phyloP scores from a whole-genome alignment of 176 grass and related monocot genomes.

The Calamus simplicifolius region DNA sequence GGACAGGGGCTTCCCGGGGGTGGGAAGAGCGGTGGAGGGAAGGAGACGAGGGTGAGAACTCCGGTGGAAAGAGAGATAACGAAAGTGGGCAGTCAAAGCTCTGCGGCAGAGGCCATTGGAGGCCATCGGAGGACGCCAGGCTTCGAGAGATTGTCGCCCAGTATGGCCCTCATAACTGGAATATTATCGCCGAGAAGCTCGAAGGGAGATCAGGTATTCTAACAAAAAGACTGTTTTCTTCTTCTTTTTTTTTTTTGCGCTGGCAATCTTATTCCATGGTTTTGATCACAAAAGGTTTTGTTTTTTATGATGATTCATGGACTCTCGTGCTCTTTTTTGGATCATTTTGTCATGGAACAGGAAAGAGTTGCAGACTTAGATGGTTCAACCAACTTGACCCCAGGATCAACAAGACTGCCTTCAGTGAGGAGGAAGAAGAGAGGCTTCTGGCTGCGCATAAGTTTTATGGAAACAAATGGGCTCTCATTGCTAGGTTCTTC shows the following conservation, averaged over 20 bases:
- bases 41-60: too few species aligned
- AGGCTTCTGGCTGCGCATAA: slow-evolving; percentile 10
- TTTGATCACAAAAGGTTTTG: too few species aligned
- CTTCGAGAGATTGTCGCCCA: slow-evolving; percentile 4
- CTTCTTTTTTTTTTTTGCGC: too few species aligned
- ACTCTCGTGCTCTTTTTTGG: too few species aligned
- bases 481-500: slow-evolving; percentile 16
- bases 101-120: slow-evolving; percentile 12
- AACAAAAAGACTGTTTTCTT: too few species aligned
- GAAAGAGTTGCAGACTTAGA: slow-evolving; percentile 22
- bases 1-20: too few species aligned
- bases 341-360: not conserved
- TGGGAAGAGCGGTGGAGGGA: too few species aligned
- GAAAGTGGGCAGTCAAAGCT: not conserved
- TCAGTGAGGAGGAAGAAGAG: slow-evolving; percentile 15
- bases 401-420: slow-evolving; percentile 19
- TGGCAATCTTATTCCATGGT: too few species aligned
- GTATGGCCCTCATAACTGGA: slow-evolving; percentile 13
- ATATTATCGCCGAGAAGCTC: slow-evolving; percentile 6
- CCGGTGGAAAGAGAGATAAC: too few species aligned
- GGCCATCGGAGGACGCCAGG: slow-evolving; percentile 11
- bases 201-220: slow-evolving; percentile 6
- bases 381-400: slow-evolving; percentile 26
- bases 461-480: slow-evolving; percentile 18
- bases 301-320: too few species aligned